Evolutionary conservation across 257 asterid species (phyloP), one percentile per base, ranked within the genome.

Genomic region (Solanum okadae): DNA sequence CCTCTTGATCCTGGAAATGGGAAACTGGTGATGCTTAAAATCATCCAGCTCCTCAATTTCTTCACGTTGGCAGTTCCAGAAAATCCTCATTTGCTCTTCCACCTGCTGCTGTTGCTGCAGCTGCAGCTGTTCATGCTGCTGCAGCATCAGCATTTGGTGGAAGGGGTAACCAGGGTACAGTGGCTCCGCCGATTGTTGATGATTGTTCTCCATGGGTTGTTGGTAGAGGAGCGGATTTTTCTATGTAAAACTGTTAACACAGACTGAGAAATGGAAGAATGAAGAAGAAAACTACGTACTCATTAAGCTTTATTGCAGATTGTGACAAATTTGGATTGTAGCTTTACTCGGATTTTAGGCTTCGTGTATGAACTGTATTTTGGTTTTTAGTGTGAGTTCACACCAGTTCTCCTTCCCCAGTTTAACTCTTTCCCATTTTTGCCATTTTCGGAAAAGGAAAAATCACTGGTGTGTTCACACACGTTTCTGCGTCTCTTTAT

Each of bases 1-100:
- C 93, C 94, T 96, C 93, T 96, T 96, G 89, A 96, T 95, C 86
- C 98, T 93, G 59, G 98, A 98, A 71, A 96, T 88, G 4, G 98
- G 98, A 25, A 96, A 94, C 79, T 93, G 96, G 61, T 61, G 29
- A n/a, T 93, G 70, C 70, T 63, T 63, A 63, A 96, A 96, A 91
- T 94, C 98, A 88, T 93, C 95, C 88, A 91, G 96, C 84, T 92
- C 93, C 70, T 96, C 95, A 90, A 96, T 96, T 71, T 94, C 98
- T 46, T 91, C 93, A 44, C 94, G 93, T 72, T 94, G 98, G 75
- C 88, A 93, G 4, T 84, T 91, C 98, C 98, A 95, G 89, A 96
- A 96, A 93, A 92, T 85, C 77, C 93, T 95, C 37, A 96, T 93
- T 34, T 95, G 98, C 33, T 94, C 93, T 70, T 95, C 98, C 83